Base-by-base conservation (phyloP, 2,329 filamentous ascomycete genomes). In the Fusarium liriodendri region DNA sequence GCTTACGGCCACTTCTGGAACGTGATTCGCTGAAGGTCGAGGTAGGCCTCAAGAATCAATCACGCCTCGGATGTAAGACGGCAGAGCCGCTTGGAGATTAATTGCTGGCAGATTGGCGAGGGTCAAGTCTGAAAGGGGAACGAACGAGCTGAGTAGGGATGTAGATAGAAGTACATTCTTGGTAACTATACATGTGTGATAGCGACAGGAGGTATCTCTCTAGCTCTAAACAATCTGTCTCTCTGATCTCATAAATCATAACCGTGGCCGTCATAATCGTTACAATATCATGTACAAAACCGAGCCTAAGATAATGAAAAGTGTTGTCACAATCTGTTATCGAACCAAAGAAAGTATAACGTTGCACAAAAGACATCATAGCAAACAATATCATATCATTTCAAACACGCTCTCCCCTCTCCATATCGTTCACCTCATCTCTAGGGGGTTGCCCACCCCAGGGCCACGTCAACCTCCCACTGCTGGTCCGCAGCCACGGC, bases 341-440 rank as follows among this genome's bases (percentile, higher is more conserved):
- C 58, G 27, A 52, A 35, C 14, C 27, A 59, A 54, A 13, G 16
- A 50, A 52, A 29, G 22, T n/a, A 13, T 13, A 32, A 45, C 38
- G 14, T 16, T n/a, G 29, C 62, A 25, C 47, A 63, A 59, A n/a
- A 38, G 27, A 32, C 18, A 52, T 6, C 25, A 13, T 14, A 29
- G 16, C 27, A 50, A 50, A 29, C n/a, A 45, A 35, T 35, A 42
- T 7, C 20, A 50, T 13, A n/a, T 22, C 20, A 62, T 10, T 63
- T 67, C 29, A 75, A 27, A 40, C 64, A 37, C 47, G 47, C 33
- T 70, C 62, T 40, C 60, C 67, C 32, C 67, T 64, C 18, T 66
- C 76, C 29, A 74, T 55, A 22, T 73, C 72, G 25, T 64, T 61
- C 22, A 32, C 37, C 35, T 75, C 70, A 13, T 55, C 69, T 13